Percentiles rank a stretch among this genome's conserved stretches.
Conservation (phyloP, 2,329 filamentous ascomycete species). For the Xylaria digitata region DNA sequence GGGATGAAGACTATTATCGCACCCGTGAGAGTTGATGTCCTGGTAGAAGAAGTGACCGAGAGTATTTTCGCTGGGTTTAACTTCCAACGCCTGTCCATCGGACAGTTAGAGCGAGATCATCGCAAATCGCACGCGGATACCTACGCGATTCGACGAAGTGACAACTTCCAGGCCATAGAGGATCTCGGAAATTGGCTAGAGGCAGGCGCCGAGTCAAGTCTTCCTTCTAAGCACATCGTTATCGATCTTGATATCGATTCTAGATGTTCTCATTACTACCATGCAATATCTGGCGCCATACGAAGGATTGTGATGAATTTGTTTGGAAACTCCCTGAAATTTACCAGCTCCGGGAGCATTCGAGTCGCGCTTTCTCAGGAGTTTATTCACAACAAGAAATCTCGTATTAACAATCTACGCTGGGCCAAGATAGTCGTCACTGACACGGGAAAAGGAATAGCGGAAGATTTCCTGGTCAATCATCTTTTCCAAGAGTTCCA, state of each 20-base stretch:
- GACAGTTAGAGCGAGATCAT: slow-evolving; percentile 28
- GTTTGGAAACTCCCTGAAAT: slow-evolving; percentile 72
- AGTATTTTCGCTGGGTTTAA: slow-evolving; percentile 60
- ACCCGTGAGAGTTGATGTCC: slow-evolving; percentile 53
- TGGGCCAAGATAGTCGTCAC: slow-evolving; percentile 60
- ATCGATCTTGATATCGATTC: slow-evolving; percentile 64
- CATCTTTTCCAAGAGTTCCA: slow-evolving; percentile 72
- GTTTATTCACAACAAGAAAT: slow-evolving; percentile 35
- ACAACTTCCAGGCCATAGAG: slow-evolving; percentile 30
- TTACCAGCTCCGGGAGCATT: slow-evolving; percentile 57
- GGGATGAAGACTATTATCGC: slow-evolving; percentile 43
- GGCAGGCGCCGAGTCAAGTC: neutral
- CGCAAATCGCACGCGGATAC: slow-evolving; percentile 31
- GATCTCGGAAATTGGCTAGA: slow-evolving; percentile 25
- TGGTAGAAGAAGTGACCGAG: slow-evolving; percentile 61
- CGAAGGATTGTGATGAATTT: slow-evolving; percentile 71
- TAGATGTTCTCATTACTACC: slow-evolving; percentile 62
- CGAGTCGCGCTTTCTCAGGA: slow-evolving; percentile 39
- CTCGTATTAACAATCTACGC: slow-evolving; percentile 29
- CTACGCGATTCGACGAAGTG: slow-evolving; percentile 24
- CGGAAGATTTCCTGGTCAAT: slow-evolving; percentile 68
- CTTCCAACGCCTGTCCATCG: slow-evolving; percentile 42
- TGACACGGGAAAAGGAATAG: slow-evolving; percentile 75
- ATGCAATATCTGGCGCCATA: slow-evolving; percentile 63
- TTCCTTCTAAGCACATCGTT: slow-evolving; percentile 41